Evolutionary conservation across 495 filamentous ascomycete species (phyloP), one percentile per base, ranked within the genome.

Genomic region (Aspergillus saccharolyticus): DNA sequence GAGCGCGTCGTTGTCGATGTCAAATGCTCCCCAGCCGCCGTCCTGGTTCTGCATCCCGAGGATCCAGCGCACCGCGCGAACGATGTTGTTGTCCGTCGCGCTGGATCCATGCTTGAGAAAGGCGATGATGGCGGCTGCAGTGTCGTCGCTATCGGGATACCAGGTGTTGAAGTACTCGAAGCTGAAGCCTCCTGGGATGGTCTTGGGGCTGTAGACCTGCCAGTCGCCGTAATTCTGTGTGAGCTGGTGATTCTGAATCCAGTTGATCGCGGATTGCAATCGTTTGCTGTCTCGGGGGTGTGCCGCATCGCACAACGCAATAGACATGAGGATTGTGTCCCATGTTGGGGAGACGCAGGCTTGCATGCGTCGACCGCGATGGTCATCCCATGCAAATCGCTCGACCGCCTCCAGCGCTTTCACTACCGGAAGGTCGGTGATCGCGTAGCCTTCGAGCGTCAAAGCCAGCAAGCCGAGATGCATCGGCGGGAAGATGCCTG

Each of bases 121-220:
- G 0, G 73, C 68, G 0, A 78, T 24, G 9, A 77, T 55, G 0
- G 56, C 66, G 0, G 63, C 71, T 0, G 75, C 72, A 0, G 77
- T 78, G 59, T 78, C 74, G 52, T 77, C 74, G n/a, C 74, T 60
- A 56, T 77, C 75, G 4, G 75, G 74, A 56, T 70, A 73, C 64
- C 64, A 72, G 3, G 54, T 62, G 47, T 74, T 75, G 46, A 54
- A 17, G 52, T 77, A 76, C 56, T 74, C 66, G 47, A 78, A 78
- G 48, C 61, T 61, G 44, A 62, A 75, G 0, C 71, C 68, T 1
- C 72, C 74, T 1, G 67, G 61, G 0, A 21, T 7, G 0, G 66
- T n/a, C 0, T 59, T 14, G 0, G 67, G 69, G 8, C 53, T 53
- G 44, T 68, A 69, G 3, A 72, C 33, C 3, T 50, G 15, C 17